Conservation (phyloP, 768 basidiomycete genomes). For the Mycena haematopus region DNA sequence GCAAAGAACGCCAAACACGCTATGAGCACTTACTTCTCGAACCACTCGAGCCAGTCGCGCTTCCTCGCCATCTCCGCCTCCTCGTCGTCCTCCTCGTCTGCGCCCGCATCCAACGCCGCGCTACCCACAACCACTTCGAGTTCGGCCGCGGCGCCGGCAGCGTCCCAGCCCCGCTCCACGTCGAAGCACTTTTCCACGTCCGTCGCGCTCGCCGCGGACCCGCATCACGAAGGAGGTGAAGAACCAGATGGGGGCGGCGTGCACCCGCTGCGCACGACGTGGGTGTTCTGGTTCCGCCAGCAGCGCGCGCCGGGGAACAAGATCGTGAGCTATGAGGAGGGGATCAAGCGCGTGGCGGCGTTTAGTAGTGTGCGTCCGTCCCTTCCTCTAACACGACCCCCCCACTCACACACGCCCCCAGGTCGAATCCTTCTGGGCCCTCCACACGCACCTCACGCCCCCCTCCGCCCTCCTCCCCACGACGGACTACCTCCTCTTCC, state of each 20-base stretch:
- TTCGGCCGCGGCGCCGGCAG: slow-evolving; percentile 23
- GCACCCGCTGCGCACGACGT: slow-evolving; percentile 62
- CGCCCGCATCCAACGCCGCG: slow-evolving; percentile 35
- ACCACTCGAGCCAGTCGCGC: slow-evolving; percentile 72
- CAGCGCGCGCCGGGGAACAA: slow-evolving; percentile 91
- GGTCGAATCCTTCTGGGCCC: slow-evolving; percentile 96
- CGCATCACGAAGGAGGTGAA: slow-evolving; percentile 38
- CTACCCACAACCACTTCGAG: slow-evolving; percentile 25
- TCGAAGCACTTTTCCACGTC: slow-evolving; percentile 77
- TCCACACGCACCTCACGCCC: slow-evolving; percentile 89
- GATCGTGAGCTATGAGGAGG: slow-evolving; percentile 90
- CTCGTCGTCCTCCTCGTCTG: slow-evolving; percentile 34
- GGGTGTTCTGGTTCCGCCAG: slow-evolving; percentile 90
- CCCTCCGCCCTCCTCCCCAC: slow-evolving; percentile 87
- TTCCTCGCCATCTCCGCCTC: slow-evolving; percentile 61
- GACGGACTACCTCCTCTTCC: slow-evolving; percentile 94
- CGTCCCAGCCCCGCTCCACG: slow-evolving; percentile 59
- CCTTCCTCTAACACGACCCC: too few species aligned
- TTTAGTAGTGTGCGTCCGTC: too few species aligned
- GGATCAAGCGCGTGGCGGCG: slow-evolving; percentile 90
- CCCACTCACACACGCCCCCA: too few species aligned
- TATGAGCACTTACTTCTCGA: slow-evolving; percentile 70
- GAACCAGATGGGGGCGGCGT: slow-evolving; percentile 36
- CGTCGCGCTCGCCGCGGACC: too few species aligned
- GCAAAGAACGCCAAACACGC: too few species aligned